These are phyloP conservation scores for Poa annua DNA, from an alignment of 176 grass and related monocot species.

Conservation along the genomic window DNA sequence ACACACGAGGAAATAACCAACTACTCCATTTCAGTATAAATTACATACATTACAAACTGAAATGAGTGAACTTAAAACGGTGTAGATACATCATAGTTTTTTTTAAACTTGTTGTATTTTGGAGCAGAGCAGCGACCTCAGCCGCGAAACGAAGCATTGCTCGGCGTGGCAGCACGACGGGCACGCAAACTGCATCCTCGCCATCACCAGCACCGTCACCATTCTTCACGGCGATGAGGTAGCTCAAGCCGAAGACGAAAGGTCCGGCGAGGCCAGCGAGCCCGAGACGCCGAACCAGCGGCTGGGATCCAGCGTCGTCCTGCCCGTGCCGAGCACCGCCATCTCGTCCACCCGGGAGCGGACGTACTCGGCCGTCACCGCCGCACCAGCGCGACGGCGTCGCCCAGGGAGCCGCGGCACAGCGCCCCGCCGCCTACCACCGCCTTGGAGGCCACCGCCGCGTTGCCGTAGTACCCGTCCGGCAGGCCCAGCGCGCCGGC, in stretches of 20 bases:
- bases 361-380: slow-evolving; percentile 34
- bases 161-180: slow-evolving; percentile 14
- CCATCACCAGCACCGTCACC: background rate
- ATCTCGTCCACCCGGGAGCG: slow-evolving; percentile 15
- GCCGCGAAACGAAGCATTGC: slow-evolving; percentile 39
- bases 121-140: background rate
- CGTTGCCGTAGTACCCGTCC: too few relatives aligned
- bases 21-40: too few relatives aligned
- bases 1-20: too few relatives aligned
- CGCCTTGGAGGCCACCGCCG: background rate
- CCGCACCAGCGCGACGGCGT: slow-evolving; percentile 32
- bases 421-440: background rate
- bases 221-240: background rate
- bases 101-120: too few relatives aligned
- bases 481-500: too few relatives aligned
- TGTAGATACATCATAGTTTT: too few relatives aligned
- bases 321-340: background rate
- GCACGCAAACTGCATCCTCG: slow-evolving; percentile 9
- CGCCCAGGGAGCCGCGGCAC: background rate
- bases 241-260: background rate
- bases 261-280: background rate
- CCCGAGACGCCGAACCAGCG: slow-evolving; percentile 5
- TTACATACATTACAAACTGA: too few relatives aligned
- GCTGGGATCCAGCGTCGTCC: too few relatives aligned
- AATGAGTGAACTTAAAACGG: too few relatives aligned